Conservation (phyloP, 1,284 basidiomycete species). For the Puccinia polysora region DNA sequence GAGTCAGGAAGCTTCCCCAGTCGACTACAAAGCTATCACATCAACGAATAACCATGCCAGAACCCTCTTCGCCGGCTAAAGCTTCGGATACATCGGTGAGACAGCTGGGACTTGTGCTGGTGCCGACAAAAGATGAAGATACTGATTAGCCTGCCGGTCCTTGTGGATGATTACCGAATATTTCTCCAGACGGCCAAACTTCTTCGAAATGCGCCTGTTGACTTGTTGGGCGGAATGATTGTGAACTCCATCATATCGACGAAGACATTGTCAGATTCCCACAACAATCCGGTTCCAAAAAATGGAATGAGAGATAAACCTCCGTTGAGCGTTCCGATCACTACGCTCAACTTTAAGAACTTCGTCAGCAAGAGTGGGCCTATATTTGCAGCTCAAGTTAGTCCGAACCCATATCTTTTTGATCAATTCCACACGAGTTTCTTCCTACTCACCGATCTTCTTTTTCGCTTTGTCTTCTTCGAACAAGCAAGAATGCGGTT, state of each 20-base stretch:
- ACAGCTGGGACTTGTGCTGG: no score
- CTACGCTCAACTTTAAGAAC: slow-evolving; percentile 39
- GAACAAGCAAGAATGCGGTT: slow-evolving; percentile 6
- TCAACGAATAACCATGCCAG: neutral
- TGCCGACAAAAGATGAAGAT: no score
- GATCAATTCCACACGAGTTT: neutral
- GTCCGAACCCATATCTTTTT: no score
- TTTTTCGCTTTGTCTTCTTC: neutral
- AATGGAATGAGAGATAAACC: slow-evolving; percentile 33
- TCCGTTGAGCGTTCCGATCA: slow-evolving; percentile 26
- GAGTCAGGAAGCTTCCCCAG: neutral
- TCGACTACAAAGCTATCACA: neutral
- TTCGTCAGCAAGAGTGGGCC: slow-evolving; percentile 37
- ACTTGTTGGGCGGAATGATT: slow-evolving; percentile 2
- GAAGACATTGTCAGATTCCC: neutral
- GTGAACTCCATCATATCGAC: slow-evolving; percentile 16
- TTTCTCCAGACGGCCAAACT: slow-evolving; percentile 9
- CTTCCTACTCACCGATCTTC: neutral
- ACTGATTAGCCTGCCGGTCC: no score
- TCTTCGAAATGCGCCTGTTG: slow-evolving; percentile 7
- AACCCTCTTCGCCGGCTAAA: neutral
- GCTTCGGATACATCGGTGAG: neutral
- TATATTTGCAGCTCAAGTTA: slow-evolving; percentile 26
- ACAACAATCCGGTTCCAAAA: neutral
- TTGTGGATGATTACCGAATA: no score